Evolutionary conservation across 208 protist genomes (phyloP).

Genomic region (Leishmania arabica): DNA sequence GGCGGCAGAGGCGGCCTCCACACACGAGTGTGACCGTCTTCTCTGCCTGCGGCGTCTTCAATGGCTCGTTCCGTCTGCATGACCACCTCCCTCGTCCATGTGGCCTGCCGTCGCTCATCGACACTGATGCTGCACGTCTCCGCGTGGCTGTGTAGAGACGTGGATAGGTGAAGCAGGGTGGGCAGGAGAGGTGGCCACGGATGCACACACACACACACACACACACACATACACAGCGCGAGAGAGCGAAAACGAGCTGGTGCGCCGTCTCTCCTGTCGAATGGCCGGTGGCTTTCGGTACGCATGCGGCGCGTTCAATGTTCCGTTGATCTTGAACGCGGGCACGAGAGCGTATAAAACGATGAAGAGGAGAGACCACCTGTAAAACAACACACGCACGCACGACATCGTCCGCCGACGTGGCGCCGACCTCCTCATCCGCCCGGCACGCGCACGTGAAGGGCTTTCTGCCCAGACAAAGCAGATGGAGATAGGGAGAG

Average conservation of each 20-base stretch:
- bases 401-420: neutral
- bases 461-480: neutral
- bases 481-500: neutral
- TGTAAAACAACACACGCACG: neutral
- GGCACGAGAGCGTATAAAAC: too few species aligned
- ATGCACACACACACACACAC: conserved; percentile 1
- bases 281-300: neutral
- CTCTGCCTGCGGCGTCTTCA: neutral
- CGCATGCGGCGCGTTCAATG: too few species aligned
- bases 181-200: neutral
- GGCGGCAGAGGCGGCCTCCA: neutral
- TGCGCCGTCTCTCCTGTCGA: neutral
- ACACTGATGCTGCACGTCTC: neutral
- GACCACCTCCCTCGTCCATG: neutral
- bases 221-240: neutral
- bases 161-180: neutral
- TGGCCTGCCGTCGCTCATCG: neutral
- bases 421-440: neutral
- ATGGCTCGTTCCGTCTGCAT: neutral
- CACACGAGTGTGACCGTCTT: neutral
- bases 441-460: neutral
- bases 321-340: too few species aligned
- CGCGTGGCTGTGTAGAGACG: neutral
- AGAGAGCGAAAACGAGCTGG: too few species aligned
- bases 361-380: neutral